phyloP scores from a whole-genome alignment of 2,329 filamentous ascomycete species.

The Xylaria sp. region DNA sequence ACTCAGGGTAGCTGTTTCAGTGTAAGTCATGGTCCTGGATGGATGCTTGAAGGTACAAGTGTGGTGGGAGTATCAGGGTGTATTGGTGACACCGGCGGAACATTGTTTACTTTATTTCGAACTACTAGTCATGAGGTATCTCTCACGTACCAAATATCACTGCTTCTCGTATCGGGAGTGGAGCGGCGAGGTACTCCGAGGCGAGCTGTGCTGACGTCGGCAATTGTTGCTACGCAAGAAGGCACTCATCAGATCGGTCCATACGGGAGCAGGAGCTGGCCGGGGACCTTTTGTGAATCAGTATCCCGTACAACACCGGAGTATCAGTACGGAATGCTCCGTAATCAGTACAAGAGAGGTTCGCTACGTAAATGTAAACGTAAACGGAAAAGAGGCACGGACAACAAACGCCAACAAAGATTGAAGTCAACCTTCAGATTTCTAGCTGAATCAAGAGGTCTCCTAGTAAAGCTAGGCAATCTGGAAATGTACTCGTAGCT shows the following conservation, averaged over 20 bases:
- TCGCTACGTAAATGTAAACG: neutral
- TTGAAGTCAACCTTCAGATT: neutral
- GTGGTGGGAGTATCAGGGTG: too few relatives aligned
- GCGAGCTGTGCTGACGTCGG: neutral
- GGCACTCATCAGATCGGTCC: neutral
- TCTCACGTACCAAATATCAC: neutral
- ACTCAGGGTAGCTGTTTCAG: too few relatives aligned
- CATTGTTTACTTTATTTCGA: too few relatives aligned
- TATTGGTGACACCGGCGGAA: too few relatives aligned
- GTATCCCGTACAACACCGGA: neutral
- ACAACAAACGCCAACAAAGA: neutral
- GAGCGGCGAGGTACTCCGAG: too few relatives aligned
- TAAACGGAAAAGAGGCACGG: neutral
- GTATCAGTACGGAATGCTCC: neutral
- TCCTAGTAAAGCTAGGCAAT: neutral
- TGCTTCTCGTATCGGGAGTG: too few relatives aligned
- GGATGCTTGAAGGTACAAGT: too few relatives aligned
- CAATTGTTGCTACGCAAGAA: neutral
- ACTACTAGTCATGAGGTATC: neutral
- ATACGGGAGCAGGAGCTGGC: neutral
- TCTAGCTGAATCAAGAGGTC: neutral
- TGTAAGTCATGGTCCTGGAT: too few relatives aligned
- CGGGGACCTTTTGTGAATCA: neutral
- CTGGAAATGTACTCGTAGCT: neutral
- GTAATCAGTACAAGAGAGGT: neutral